Base-by-base conservation (phyloP, 2,329 filamentous ascomycete genomes). In the Aspergillus carbonarius region DNA sequence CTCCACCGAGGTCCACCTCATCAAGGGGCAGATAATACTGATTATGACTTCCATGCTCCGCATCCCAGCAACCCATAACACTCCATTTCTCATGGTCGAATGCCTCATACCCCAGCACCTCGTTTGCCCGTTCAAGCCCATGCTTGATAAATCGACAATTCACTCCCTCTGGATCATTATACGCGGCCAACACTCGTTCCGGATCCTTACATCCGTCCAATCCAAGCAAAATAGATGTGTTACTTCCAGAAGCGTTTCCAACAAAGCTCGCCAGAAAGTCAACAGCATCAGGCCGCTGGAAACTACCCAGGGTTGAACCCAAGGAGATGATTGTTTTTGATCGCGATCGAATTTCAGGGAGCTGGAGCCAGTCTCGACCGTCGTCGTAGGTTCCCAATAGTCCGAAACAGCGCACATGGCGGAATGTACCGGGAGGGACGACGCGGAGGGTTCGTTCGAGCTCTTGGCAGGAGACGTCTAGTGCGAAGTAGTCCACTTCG, bases 371-470 rank as follows among this genome's bases (percentile, higher is more conserved):
- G 62, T 85, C 84, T 10, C 89, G 83, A 13, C 90, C 92, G 71
- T 96, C 91, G 63, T 96, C 90, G 69, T 96, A 96, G 2, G 92
- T 96, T 8, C 92, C 92, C 60, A 88, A 82, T 6, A 96, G 82
- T 1, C 92, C 92, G 67, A 87, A 88, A 72, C 89, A 93, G 62
- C 82, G 83, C 62, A 96, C 88, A 70, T 92, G 81, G 63, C 85
- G 75, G 74, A 90, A 93, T 1, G 70, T 72, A 7, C 74, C 76
- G 13, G 77, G 74, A 0, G 91, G 89, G 1, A 95, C 53, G 13
- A 49, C 12, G 37, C 52, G 48, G 17, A 96, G 82, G 0, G 92
- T 96, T 47, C 92, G 85, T 68, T 90, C 80, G 39, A 96, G 82
- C 74, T 96, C 92, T 48, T 83, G 79, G 59, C 85, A 79, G 27